Evolutionary conservation across 129 eudicot genomes (phyloP).

Genomic region (Lactuca sativa): DNA sequence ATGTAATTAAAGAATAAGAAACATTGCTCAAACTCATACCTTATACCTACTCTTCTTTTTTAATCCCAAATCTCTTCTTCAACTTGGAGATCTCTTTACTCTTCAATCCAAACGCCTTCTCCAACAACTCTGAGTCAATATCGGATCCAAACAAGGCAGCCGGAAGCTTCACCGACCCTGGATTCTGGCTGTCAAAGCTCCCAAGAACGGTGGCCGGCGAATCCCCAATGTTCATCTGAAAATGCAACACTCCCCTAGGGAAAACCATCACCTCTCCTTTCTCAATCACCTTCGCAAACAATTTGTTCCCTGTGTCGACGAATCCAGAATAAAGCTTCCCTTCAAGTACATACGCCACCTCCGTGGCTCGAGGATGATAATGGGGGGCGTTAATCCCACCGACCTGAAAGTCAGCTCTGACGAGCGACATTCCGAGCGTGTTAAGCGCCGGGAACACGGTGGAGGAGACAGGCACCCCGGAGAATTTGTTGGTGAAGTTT

Average conservation of each 20-base stretch:
- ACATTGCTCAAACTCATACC: neutral
- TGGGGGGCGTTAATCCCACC: constrained; percentile 79
- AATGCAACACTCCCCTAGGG: constrained; percentile 71
- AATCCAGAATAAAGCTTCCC: constrained; percentile 81
- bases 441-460: constrained; percentile 69
- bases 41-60: constrained; percentile 25
- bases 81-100: constrained; percentile 53
- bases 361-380: constrained; percentile 86
- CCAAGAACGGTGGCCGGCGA: constrained; percentile 65
- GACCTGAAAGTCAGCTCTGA: constrained; percentile 74
- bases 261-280: constrained; percentile 90
- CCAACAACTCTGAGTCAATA: constrained; percentile 52
- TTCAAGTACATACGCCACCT: constrained; percentile 63
- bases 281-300: constrained; percentile 69
- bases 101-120: constrained; percentile 76
- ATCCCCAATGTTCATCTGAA: constrained; percentile 83
- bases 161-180: constrained; percentile 75
- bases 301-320: constrained; percentile 54
- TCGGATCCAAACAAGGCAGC: constrained; percentile 67
- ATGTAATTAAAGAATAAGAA: constrained; percentile 16
- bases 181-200: constrained; percentile 83
- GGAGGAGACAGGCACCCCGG: constrained; percentile 59
- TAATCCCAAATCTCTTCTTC: constrained; percentile 54
- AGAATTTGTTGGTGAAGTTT: constrained; percentile 55
- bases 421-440: constrained; percentile 84